Evolutionary conservation across 2,329 filamentous ascomycete genomes (phyloP).

Genomic region (Trichoderma sp.): DNA sequence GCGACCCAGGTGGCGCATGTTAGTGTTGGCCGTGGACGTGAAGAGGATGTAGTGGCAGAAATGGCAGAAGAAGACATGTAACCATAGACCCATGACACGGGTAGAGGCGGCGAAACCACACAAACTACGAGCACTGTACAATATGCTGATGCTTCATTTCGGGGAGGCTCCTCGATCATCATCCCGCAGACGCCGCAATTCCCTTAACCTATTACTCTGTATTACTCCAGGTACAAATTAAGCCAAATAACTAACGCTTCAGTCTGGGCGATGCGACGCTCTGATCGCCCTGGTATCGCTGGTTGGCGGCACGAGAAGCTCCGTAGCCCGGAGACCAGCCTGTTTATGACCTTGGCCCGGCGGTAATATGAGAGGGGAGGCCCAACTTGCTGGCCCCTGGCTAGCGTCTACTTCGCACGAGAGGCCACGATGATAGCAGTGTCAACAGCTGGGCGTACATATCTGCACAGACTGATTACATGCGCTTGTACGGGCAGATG

Average conservation of each 20-base stretch:
- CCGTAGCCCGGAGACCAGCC: conserved; percentile 11
- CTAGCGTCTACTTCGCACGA: conserved; percentile 7
- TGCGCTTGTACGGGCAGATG: neutral
- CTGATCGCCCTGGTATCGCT: neutral
- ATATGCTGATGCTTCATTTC: neutral
- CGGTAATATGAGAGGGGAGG: neutral
- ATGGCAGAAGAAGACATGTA: neutral
- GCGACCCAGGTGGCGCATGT: neutral
- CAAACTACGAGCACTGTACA: neutral
- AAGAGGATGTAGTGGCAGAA: neutral
- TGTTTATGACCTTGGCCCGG: conserved; percentile 9
- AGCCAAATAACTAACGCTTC: neutral
- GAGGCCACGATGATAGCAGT: neutral
- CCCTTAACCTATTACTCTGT: neutral
- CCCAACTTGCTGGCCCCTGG: conserved; percentile 1
- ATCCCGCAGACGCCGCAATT: neutral
- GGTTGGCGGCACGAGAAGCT: conserved; percentile 11
- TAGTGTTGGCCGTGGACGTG: neutral
- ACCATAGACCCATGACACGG: neutral
- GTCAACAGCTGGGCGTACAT: neutral
- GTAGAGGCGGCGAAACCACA: neutral
- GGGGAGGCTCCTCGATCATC: neutral
- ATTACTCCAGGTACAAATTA: neutral
- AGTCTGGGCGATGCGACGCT: neutral
- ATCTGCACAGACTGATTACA: neutral